Evolutionary conservation across 805 yeast species (phyloP).

Genomic region (Teunomyces pallodes): DNA sequence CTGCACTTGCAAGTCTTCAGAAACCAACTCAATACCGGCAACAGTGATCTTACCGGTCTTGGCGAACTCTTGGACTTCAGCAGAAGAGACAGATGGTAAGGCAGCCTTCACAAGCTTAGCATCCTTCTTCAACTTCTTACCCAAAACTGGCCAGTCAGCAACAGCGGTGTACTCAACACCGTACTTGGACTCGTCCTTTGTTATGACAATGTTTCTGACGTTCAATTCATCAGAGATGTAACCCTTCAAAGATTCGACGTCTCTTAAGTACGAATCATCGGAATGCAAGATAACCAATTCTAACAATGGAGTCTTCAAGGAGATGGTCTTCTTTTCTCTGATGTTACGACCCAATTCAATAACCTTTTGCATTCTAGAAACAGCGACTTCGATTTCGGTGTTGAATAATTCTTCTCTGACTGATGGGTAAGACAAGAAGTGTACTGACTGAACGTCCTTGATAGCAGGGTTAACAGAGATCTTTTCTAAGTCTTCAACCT

Average conservation of each 20-base stretch:
- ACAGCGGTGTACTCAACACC: conserved; percentile 91
- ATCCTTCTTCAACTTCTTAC: conserved; percentile 94
- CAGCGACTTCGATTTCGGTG: conserved; percentile 80
- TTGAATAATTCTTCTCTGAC: conserved; percentile 81
- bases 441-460: conserved; percentile 78
- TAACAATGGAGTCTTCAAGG: conserved; percentile 93
- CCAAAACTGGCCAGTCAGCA: conserved; percentile 99
- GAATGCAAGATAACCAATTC: conserved; percentile 81
- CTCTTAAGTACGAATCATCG: conserved; percentile 69
- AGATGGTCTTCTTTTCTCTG: conserved; percentile 92
- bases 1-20: conserved; percentile 86
- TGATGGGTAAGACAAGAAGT: conserved; percentile 86
- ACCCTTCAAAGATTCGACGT: conserved; percentile 69
- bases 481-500: conserved; percentile 52
- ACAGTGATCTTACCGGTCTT: conserved; percentile 73
- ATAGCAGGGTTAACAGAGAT: conserved; percentile 39
- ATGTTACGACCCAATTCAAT: conserved; percentile 94
- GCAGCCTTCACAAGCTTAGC: conserved; percentile 94
- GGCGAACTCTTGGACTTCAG: conserved; percentile 75
- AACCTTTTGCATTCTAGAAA: conserved; percentile 93
- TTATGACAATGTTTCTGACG: conserved; percentile 81
- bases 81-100: conserved; percentile 76
- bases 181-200: conserved; percentile 86
- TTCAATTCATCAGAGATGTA: conserved; percentile 91
- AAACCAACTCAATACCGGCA: conserved; percentile 82